Conservation (phyloP, 768 basidiomycete genomes). For the Plicaturopsis crispa region DNA sequence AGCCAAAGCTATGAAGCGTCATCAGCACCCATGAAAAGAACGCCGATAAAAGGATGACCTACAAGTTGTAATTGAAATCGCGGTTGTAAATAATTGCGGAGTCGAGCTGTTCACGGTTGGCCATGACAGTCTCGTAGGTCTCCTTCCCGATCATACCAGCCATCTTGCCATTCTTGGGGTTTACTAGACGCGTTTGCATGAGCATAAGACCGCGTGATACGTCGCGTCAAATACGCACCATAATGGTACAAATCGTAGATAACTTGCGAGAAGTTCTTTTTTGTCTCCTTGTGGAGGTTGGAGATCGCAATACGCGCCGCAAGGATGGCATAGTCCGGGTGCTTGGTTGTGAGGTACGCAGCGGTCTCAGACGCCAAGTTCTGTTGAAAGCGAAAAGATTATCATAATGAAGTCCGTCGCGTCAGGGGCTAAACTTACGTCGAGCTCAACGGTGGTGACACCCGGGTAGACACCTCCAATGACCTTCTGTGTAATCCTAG, state of each 20-base stretch:
- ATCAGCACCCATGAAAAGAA: slow-evolving; percentile 1
- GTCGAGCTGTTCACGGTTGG: slow-evolving; percentile 76
- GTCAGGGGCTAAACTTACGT: slow-evolving; percentile 45
- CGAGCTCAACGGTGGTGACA: slow-evolving; percentile 95
- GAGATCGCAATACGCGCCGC: slow-evolving; percentile 98
- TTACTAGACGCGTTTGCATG: slow-evolving; percentile 41
- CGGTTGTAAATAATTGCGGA: slow-evolving; percentile 97
- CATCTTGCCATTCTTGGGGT: slow-evolving; percentile 86
- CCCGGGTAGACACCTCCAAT: slow-evolving; percentile 91
- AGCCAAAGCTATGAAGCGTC: slow-evolving; percentile 69
- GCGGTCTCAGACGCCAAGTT: slow-evolving; percentile 97
- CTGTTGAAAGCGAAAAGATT: slow-evolving; percentile 32
- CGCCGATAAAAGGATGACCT: slow-evolving; percentile 17
- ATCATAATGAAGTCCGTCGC: too few relatives aligned
- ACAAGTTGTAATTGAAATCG: slow-evolving; percentile 97
- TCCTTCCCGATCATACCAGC: slow-evolving; percentile 90
- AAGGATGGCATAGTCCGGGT: slow-evolving; percentile 96
- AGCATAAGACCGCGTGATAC: too few relatives aligned
- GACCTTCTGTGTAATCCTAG: slow-evolving; percentile 85
- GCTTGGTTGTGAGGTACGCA: slow-evolving; percentile 93
- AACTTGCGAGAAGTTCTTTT: slow-evolving; percentile 92
- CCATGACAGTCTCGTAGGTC: slow-evolving; percentile 75
- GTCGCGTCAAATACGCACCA: slow-evolving; percentile 56
- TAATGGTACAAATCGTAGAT: slow-evolving; percentile 87
- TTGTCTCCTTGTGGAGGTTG: slow-evolving; percentile 98